Evolutionary conservation across 2,329 filamentous ascomycete species (phyloP), one percentile per base, ranked within the genome.

Genomic region (Penicillium sp.): DNA sequence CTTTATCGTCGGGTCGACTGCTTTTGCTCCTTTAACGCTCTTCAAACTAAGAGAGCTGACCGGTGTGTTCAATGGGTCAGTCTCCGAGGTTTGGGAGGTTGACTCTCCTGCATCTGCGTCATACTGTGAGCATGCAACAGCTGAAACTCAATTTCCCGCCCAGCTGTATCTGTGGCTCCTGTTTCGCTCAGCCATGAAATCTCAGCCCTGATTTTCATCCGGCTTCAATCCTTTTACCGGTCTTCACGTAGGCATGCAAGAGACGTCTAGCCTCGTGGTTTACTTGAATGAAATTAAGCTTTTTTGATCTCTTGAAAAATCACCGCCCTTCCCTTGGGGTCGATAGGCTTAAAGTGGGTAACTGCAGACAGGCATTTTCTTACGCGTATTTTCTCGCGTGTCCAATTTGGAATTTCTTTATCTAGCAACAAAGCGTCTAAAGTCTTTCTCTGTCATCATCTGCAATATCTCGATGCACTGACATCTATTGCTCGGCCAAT

Each of bases 171-270:
- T 34, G 40, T 37, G 46, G 48, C 43, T 27, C 32, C 47, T 12
- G 43, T 48, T 43, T 50, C 34, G 51, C 47, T 52, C 52, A 46
- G 43, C 45, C 49, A 52, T 51, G 44, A 39, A 43, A 43, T 49
- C 54, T 48, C 47, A 18, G 24, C 50, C 42, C 43, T 41, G 34
- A 39, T 47, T 46, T 25, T 49, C 39, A 26, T 50, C 42, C 49
- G 49, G 45, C 50, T 45, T 46, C 48, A 48, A 52, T 41, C 36
- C 44, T 54, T 29, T 43, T 52, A 54, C 52, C 49, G 42, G 50
- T 51, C 53, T 46, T 47, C 48, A 43, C 33, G 25, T 37, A 36
- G 32, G 26, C 35, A 43, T 36, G 34, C 34, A 32, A 51, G 43
- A 46, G 48, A 46, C 39, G 39, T 50, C 44, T 53, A 52, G 51